These are phyloP conservation scores for Wickerhamiella occidentalis DNA, from an alignment of 805 yeast genomes.

Conservation along the genomic window DNA sequence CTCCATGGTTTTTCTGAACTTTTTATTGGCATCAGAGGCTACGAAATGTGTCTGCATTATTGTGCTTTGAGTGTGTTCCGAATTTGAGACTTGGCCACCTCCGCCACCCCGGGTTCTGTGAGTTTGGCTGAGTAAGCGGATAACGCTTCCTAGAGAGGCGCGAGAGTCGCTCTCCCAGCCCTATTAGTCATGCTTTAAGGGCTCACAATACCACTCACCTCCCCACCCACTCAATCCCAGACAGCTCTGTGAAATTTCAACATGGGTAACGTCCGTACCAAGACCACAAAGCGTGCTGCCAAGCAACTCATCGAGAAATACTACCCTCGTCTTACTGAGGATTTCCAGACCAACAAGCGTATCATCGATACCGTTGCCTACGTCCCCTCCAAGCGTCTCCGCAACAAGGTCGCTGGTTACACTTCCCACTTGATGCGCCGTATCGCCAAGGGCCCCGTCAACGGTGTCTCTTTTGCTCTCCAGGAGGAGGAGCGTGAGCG, in stretches of 20 bases:
- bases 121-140: too few species aligned
- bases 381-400: conserved; percentile 98
- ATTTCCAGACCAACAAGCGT: conserved; percentile 99
- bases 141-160: too few species aligned
- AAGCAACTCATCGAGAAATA: conserved; percentile 98
- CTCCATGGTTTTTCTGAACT: conserved; percentile 83
- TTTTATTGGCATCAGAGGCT: conserved; percentile 40
- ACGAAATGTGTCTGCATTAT: conserved; percentile 2
- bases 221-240: conserved; percentile 9
- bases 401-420: conserved; percentile 99
- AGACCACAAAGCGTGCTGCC: conserved; percentile 99
- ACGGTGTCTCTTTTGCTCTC: conserved; percentile 99
- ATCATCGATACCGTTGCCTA: conserved; percentile 96
- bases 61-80: neutral
- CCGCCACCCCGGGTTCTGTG: neutral
- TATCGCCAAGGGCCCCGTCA: conserved; percentile 99
- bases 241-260: conserved; percentile 5
- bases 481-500: conserved; percentile 99
- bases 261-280: conserved; percentile 99
- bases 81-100: conserved; percentile 3
- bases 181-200: neutral
- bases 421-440: conserved; percentile 99
- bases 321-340: conserved; percentile 99
- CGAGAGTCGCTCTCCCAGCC: too few species aligned
- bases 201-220: neutral